Evolutionary conservation across 2,329 filamentous ascomycete species (phyloP).

Genomic region (Cephalotrichum gorgonifer): DNA sequence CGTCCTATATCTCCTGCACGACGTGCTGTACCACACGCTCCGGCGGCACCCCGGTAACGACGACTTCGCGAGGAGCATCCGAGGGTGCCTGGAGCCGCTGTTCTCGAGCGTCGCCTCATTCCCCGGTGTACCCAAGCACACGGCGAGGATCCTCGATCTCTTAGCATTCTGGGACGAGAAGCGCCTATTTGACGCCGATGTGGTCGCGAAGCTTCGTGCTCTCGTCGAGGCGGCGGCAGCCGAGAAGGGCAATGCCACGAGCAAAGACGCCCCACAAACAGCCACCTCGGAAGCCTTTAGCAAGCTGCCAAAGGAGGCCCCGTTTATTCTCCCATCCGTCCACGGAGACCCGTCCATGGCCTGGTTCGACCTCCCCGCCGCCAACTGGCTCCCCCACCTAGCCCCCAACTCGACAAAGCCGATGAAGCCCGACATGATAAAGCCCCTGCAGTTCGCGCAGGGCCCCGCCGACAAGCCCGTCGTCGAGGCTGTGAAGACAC

Average conservation of each 20-base stretch:
- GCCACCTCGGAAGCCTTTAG: constrained; percentile 7
- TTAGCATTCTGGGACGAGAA: constrained; percentile 62
- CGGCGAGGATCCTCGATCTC: constrained; percentile 52
- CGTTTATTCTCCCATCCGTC: constrained; percentile 61
- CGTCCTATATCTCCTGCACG: constrained; percentile 68
- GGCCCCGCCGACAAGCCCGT: constrained; percentile 60
- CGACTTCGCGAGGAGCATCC: constrained; percentile 45
- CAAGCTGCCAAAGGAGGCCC: constrained; percentile 39
- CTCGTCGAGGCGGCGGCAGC: constrained; percentile 33
- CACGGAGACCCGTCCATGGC: constrained; percentile 66
- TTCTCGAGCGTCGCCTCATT: constrained; percentile 46
- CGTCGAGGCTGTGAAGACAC: constrained; percentile 55
- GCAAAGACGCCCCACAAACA: constrained; percentile 12
- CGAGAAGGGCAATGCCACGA: constrained; percentile 9
- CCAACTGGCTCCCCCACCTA: constrained; percentile 70
- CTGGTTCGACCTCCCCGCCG: constrained; percentile 76
- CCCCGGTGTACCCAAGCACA: constrained; percentile 53
- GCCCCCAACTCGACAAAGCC: constrained; percentile 65
- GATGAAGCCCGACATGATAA: constrained; percentile 61
- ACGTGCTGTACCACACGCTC: constrained; percentile 62
- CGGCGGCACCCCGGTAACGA: constrained; percentile 36
- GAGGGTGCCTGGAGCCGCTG: constrained; percentile 52
- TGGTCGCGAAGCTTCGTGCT: constrained; percentile 48
- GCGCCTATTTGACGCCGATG: constrained; percentile 44
- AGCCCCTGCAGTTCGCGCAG: constrained; percentile 58